Evolutionary conservation across 2,329 filamentous ascomycete species (phyloP).

Genomic region (Beauveria sp.): DNA sequence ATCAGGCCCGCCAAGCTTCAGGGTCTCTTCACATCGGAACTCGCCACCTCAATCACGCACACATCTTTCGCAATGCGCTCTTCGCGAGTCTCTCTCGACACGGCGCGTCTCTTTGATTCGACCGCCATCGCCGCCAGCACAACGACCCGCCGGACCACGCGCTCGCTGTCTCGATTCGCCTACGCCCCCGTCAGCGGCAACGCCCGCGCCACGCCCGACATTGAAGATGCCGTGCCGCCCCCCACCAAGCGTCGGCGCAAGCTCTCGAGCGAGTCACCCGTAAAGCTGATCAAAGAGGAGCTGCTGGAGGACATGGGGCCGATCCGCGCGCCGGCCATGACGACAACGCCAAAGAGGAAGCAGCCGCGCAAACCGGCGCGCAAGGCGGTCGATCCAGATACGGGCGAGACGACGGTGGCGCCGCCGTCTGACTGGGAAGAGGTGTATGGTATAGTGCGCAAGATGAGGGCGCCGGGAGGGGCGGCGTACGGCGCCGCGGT

Average conservation of each 20-base stretch:
- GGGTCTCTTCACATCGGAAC: too few relatives aligned
- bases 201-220: slow-evolving; percentile 32
- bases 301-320: neutral
- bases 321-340: slow-evolving; percentile 26
- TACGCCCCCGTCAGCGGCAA: slow-evolving; percentile 22
- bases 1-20: too few relatives aligned
- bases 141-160: slow-evolving; percentile 38
- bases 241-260: slow-evolving; percentile 25
- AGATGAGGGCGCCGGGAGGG: slow-evolving; percentile 59
- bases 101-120: slow-evolving; percentile 44
- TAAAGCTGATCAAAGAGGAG: slow-evolving; percentile 15
- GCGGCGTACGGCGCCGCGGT: slow-evolving; percentile 69
- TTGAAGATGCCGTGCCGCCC: slow-evolving; percentile 45
- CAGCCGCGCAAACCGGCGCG: slow-evolving; percentile 39
- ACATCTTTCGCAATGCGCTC: slow-evolving; percentile 39
- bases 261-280: slow-evolving; percentile 14
- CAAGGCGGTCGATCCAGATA: slow-evolving; percentile 31
- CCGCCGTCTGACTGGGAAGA: slow-evolving; percentile 77
- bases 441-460: slow-evolving; percentile 68
- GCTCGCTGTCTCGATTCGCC: slow-evolving; percentile 42
- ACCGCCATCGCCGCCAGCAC: slow-evolving; percentile 18
- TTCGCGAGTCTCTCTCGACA: slow-evolving; percentile 51
- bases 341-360: slow-evolving; percentile 26
- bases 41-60: neutral
- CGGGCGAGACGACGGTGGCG: slow-evolving; percentile 31